These are phyloP conservation scores for Aureobasidium namibiae DNA, from an alignment of 2,329 filamentous ascomycete species.

Conservation along the genomic window DNA sequence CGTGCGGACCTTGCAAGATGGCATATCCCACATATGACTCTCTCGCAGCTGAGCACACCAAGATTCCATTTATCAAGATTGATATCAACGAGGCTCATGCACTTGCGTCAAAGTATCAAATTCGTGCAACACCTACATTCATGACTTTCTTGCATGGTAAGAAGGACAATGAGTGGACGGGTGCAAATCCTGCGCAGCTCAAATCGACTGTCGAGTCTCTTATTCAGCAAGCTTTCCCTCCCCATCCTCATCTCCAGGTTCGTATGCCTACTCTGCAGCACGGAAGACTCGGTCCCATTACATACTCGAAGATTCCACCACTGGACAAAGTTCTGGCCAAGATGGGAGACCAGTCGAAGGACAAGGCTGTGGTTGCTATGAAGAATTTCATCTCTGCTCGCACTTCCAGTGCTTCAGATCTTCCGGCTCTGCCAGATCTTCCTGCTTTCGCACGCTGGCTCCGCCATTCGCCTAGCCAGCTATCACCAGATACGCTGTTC, in stretches of 20 bases:
- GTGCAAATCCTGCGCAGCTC: constrained; percentile 61
- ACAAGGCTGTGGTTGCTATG: constrained; percentile 55
- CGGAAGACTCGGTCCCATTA: constrained; percentile 56
- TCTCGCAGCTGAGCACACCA: constrained; percentile 63
- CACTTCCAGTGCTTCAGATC: constrained; percentile 48
- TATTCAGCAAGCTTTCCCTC: constrained; percentile 63
- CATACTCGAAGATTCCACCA: constrained; percentile 72
- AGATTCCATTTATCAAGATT: constrained; percentile 70
- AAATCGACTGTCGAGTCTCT: constrained; percentile 65
- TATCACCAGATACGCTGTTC: constrained; percentile 63
- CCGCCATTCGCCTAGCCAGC: constrained; percentile 40
- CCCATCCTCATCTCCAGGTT: constrained; percentile 67
- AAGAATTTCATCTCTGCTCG: constrained; percentile 63
- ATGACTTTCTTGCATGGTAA: constrained; percentile 71
- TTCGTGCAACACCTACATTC: constrained; percentile 80
- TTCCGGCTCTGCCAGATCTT: constrained; percentile 65
- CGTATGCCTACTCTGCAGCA: constrained; percentile 62
- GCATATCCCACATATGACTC: constrained; percentile 77
- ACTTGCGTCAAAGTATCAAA: constrained; percentile 55
- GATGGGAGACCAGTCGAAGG: constrained; percentile 55
- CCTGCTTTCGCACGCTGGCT: constrained; percentile 56
- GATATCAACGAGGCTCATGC: constrained; percentile 59
- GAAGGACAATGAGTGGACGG: constrained; percentile 72
- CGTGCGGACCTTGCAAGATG: constrained; percentile 74
- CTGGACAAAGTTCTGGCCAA: constrained; percentile 74